These are phyloP conservation scores for Liriodendron chinense DNA, from an alignment of 164 flowering plant genomes.

Conservation along the genomic window DNA sequence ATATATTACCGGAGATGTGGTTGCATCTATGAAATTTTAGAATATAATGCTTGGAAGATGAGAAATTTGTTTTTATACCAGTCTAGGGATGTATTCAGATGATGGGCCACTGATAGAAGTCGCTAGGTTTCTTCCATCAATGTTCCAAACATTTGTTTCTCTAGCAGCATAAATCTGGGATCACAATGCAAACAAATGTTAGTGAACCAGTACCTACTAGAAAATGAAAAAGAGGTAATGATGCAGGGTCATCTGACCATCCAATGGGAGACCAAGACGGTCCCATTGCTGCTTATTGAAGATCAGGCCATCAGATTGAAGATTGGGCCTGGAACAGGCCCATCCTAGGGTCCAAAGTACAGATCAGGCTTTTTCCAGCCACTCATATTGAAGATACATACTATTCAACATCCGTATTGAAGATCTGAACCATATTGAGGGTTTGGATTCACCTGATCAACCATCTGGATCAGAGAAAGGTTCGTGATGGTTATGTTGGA, in stretches of 20 bases:
- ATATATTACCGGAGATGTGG: background rate
- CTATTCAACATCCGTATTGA: background rate
- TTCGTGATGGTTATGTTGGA: background rate
- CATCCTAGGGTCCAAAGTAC: too few species aligned
- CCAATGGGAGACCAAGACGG: background rate
- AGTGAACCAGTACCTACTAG: background rate
- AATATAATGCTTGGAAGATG: conserved; percentile 2
- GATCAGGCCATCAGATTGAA: background rate
- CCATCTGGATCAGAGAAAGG: background rate
- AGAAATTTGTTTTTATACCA: conserved; percentile 23
- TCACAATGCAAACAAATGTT: conserved; percentile 1
- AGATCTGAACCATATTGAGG: background rate
- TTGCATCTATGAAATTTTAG: background rate
- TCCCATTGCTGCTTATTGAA: background rate
- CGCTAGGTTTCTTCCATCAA: conserved; percentile 39
- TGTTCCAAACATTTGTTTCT: conserved; percentile 34
- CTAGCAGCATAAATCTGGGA: conserved; percentile 43
- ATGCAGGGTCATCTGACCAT: background rate
- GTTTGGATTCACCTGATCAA: background rate
- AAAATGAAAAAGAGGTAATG: conserved; percentile 1
- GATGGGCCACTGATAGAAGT: conserved; percentile 27
- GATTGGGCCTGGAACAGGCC: too few species aligned
- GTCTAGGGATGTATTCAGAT: conserved; percentile 36
- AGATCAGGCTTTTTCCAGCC: too few species aligned
- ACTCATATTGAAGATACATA: too few species aligned